Conservation (phyloP, 1,284 basidiomycete genomes). For the Ceratobasidium sp. region DNA sequence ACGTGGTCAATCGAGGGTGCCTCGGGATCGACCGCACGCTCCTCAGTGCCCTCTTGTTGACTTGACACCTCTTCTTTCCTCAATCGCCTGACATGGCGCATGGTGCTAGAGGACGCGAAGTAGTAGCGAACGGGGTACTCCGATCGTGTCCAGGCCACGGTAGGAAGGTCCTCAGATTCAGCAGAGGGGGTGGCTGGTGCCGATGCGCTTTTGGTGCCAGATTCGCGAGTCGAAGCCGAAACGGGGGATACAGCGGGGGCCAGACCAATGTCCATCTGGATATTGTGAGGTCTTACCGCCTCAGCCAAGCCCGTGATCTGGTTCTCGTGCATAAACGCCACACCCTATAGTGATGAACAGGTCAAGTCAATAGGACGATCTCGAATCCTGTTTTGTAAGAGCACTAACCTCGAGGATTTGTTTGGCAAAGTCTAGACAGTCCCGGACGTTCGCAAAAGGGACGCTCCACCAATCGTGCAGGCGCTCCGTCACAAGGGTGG, state of each 20-base stretch:
- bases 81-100: conserved; percentile 30
- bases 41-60: background rate
- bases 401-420: conserved; percentile 47
- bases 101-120: conserved; percentile 30
- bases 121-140: conserved; percentile 47
- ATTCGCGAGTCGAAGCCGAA: background rate
- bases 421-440: conserved; percentile 43
- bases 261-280: conserved; percentile 48
- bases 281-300: conserved; percentile 45
- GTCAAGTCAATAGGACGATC: background rate
- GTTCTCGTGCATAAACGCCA: conserved; percentile 49
- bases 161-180: conserved; percentile 35
- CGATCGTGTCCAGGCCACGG: conserved; percentile 45
- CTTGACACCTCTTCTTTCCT: conserved; percentile 2
- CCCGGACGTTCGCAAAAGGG: conserved; percentile 44
- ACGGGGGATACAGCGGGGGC: conserved; percentile 27
- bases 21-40: conserved; percentile 18
- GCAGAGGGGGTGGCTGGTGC: conserved; percentile 35
- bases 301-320: conserved; percentile 45
- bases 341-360: conserved; percentile 33
- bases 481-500: conserved; percentile 44
- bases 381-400: too few relatives aligned
- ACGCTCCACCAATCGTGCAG: conserved; percentile 45
- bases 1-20: conserved; percentile 17
- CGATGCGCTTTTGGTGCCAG: conserved; percentile 14